These are phyloP conservation scores for Trichophaea hybrida DNA, from an alignment of 2,329 filamentous ascomycete genomes.

Conservation along the genomic window DNA sequence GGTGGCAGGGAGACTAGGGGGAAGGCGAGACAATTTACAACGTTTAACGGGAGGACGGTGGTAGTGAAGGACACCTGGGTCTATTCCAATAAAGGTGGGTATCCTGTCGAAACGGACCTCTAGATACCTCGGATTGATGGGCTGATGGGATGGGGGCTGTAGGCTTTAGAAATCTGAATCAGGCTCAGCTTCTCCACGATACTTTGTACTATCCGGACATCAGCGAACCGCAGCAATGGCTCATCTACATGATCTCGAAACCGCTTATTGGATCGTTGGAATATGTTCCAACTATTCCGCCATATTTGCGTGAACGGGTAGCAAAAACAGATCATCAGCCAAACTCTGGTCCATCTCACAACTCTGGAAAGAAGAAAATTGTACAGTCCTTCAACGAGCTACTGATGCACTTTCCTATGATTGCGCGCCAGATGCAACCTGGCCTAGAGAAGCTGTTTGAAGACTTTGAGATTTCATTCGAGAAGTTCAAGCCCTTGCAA, in stretches of 20 bases:
- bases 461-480: slow-evolving; percentile 74
- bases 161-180: slow-evolving; percentile 86
- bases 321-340: slow-evolving; percentile 3
- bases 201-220: slow-evolving; percentile 75
- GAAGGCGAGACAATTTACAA: slow-evolving; percentile 89
- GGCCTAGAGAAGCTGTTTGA: slow-evolving; percentile 79
- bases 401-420: slow-evolving; percentile 83
- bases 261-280: slow-evolving; percentile 77
- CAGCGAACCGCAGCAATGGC: slow-evolving; percentile 84
- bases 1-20: slow-evolving; percentile 63
- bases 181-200: slow-evolving; percentile 75
- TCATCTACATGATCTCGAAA: slow-evolving; percentile 88
- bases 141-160: slow-evolving; percentile 3
- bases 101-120: not conserved
- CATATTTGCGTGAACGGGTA: slow-evolving; percentile 16
- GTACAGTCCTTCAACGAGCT: slow-evolving; percentile 83
- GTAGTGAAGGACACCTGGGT: slow-evolving; percentile 86
- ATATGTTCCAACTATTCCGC: slow-evolving; percentile 27
- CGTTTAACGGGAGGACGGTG: slow-evolving; percentile 80
- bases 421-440: slow-evolving; percentile 87
- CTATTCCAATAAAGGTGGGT: slow-evolving; percentile 86
- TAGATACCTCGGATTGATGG: not conserved
- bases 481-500: slow-evolving; percentile 44
- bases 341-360: slow-evolving; percentile 30
- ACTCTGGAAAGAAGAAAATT: slow-evolving; percentile 61